Percentiles rank a stretch among this genome's conserved stretches.
These are phyloP conservation scores for Hypoxylon cercidicola DNA, from an alignment of 495 filamentous ascomycete species.

Conservation along the genomic window DNA sequence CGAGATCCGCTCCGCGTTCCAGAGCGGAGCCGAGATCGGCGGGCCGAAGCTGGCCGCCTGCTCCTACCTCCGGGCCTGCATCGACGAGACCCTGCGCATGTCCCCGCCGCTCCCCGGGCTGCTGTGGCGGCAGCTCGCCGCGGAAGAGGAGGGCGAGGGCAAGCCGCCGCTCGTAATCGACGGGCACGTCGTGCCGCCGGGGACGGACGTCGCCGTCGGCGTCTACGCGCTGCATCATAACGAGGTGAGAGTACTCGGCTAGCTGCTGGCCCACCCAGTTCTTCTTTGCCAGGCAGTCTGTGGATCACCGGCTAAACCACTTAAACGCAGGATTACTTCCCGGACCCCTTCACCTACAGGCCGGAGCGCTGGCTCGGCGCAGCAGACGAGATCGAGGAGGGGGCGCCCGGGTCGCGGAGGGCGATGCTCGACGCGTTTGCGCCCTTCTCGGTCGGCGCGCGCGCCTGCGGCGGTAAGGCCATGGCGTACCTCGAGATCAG, in stretches of 20 bases:
- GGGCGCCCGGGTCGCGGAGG: background rate
- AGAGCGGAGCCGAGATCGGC: slow-evolving; percentile 49
- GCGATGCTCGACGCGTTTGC: slow-evolving; percentile 18
- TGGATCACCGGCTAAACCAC: too few relatives aligned
- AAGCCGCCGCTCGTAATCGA: background rate
- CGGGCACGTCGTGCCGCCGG: background rate
- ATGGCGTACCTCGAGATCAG: slow-evolving; percentile 53
- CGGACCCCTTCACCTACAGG: slow-evolving; percentile 46
- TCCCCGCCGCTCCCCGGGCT: too few relatives aligned
- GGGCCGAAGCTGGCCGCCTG: slow-evolving; percentile 56
- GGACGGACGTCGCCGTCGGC: slow-evolving; percentile 55
- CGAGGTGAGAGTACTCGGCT: slow-evolving; percentile 1
- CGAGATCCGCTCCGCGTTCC: slow-evolving; percentile 54
- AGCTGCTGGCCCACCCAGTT: too few relatives aligned
- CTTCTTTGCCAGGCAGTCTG: too few relatives aligned
- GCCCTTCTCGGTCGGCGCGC: slow-evolving; percentile 45
- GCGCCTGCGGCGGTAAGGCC: slow-evolving; percentile 47
- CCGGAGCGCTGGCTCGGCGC: slow-evolving; percentile 56
- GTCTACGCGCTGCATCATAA: slow-evolving; percentile 54
- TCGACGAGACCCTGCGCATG: slow-evolving; percentile 67
- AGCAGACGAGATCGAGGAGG: background rate
- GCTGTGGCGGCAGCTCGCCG: slow-evolving; percentile 39
- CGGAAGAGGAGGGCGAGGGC: background rate
- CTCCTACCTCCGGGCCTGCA: slow-evolving; percentile 58
- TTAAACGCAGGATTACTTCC: slow-evolving; percentile 39